Conservation (phyloP, 352 stramenopile species). For the Phytopythium kandeliae region DNA sequence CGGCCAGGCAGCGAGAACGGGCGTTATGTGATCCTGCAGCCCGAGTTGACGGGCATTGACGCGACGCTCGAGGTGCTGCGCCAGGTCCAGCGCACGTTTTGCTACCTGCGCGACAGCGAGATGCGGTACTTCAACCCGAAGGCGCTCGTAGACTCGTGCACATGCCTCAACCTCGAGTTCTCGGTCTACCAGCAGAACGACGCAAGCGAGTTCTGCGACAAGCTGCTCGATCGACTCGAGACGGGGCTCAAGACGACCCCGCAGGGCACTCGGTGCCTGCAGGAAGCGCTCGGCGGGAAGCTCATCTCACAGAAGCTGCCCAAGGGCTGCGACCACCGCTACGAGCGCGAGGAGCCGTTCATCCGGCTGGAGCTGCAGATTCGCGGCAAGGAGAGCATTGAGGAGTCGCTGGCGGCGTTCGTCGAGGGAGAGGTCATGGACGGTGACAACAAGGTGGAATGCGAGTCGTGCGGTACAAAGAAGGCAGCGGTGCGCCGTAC, state of each 20-base stretch:
- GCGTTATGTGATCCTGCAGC: constrained; percentile 84
- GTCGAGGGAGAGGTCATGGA: constrained; percentile 99
- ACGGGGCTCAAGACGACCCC: constrained; percentile 91
- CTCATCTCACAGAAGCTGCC: constrained; percentile 89
- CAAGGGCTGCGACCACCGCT: constrained; percentile 87
- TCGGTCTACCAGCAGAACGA: constrained; percentile 99
- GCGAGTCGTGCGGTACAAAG: constrained; percentile 96
- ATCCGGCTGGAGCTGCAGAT: constrained; percentile 98
- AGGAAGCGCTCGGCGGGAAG: constrained; percentile 72
- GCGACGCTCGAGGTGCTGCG: constrained; percentile 85
- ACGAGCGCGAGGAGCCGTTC: constrained; percentile 96
- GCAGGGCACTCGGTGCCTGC: constrained; percentile 71
- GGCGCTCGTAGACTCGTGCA: constrained; percentile 87
- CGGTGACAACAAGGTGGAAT: constrained; percentile 98
- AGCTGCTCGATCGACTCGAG: constrained; percentile 98
- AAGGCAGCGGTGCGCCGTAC: constrained; percentile 95
- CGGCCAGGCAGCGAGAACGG: constrained; percentile 95
- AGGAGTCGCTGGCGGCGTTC: constrained; percentile 95
- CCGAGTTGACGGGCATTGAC: constrained; percentile 69
- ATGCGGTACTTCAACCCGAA: constrained; percentile 84
- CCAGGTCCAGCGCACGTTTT: constrained; percentile 88
- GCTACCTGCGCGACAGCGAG: constrained; percentile 80
- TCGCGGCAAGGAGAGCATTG: constrained; percentile 96
- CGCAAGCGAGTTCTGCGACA: constrained; percentile 98
- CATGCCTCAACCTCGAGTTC: constrained; percentile 88